Conservation (phyloP, 179 eudicot species). For the Patellifolia procumbens region DNA sequence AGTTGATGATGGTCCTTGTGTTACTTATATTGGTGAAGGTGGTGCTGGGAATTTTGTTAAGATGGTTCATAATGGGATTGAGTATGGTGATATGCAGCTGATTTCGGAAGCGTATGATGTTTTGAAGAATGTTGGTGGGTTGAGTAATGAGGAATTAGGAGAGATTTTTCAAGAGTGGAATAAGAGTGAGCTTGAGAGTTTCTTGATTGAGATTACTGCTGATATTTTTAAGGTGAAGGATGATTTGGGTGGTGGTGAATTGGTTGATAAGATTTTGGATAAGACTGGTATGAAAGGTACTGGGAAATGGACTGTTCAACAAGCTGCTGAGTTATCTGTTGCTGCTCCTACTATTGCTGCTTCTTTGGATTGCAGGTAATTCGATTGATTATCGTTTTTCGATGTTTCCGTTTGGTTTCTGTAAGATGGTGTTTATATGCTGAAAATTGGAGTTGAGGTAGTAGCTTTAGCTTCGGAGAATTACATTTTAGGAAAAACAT, state of each 20-base stretch:
- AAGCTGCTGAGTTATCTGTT: slow-evolving; percentile 52
- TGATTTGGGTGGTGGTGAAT: slow-evolving; percentile 38
- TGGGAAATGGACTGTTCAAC: slow-evolving; percentile 56
- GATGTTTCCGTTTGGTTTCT: background rate
- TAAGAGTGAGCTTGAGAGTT: slow-evolving; percentile 48
- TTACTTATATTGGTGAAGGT: slow-evolving; percentile 49
- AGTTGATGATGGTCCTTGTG: slow-evolving; percentile 54
- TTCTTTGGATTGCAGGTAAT: slow-evolving; percentile 46
- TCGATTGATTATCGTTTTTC: background rate
- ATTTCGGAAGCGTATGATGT: slow-evolving; percentile 54
- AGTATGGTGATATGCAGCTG: slow-evolving; percentile 54
- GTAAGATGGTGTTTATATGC: no score
- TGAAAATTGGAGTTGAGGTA: no score
- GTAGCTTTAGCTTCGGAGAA: no score
- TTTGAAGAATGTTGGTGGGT: slow-evolving; percentile 43
- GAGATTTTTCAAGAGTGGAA: slow-evolving; percentile 49
- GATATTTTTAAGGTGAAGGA: slow-evolving; percentile 52
- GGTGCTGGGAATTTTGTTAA: slow-evolving; percentile 51
- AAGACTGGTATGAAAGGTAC: slow-evolving; percentile 56
- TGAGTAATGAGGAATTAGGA: slow-evolving; percentile 44
- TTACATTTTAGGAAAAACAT: no score
- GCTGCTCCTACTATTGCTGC: slow-evolving; percentile 56
- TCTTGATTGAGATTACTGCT: slow-evolving; percentile 48
- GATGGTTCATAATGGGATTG: slow-evolving; percentile 57
- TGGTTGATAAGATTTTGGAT: slow-evolving; percentile 52